A percentile compares a stretch with the other conserved stretches of the same genome.
Evolutionary conservation across 2,329 filamentous ascomycete genomes (phyloP).

Genomic region (Nothophaeocryptopus gaeumannii): DNA sequence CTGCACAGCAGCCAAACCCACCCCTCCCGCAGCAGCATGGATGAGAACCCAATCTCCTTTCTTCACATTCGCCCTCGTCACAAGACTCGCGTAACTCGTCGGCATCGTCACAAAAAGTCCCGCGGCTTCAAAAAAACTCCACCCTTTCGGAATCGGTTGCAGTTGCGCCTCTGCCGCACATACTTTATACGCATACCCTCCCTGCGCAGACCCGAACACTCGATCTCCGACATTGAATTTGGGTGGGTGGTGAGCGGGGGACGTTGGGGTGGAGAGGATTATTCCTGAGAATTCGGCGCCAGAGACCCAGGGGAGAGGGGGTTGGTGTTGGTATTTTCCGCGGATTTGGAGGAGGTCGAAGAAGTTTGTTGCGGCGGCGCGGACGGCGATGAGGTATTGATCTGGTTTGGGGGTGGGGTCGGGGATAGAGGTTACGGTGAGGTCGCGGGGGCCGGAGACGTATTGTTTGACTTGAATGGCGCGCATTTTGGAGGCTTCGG

Average conservation of each 20-base stretch:
- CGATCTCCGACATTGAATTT: constrained; percentile 74
- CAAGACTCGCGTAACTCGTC: constrained; percentile 81
- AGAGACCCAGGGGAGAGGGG: constrained; percentile 81
- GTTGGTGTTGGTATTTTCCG: constrained; percentile 93
- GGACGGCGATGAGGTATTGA: constrained; percentile 84
- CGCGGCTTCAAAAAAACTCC: constrained; percentile 80
- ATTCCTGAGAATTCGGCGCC: constrained; percentile 84
- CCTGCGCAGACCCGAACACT: constrained; percentile 84
- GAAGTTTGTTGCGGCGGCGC: constrained; percentile 89
- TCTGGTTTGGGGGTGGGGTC: constrained; percentile 68
- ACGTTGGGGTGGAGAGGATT: constrained; percentile 57
- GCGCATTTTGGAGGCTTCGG: constrained; percentile 56
- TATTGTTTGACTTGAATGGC: constrained; percentile 49
- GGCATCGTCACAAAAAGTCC: constrained; percentile 90
- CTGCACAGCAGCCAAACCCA: constrained; percentile 87
- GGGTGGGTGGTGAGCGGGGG: constrained; percentile 38
- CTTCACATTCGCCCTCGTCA: constrained; percentile 72
- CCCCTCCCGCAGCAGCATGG: constrained; percentile 88
- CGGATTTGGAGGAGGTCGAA: constrained; percentile 95
- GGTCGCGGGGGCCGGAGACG: constrained; percentile 69
- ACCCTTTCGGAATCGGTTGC: constrained; percentile 72
- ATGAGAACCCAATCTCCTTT: constrained; percentile 81
- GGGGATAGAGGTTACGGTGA: constrained; percentile 70
- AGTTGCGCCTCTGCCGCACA: constrained; percentile 64
- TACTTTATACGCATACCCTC: constrained; percentile 78